Evolutionary conservation across 257 asterid genomes (phyloP), one percentile per base, ranked within the genome.

Genomic region (Nicotiana benthamiana): DNA sequence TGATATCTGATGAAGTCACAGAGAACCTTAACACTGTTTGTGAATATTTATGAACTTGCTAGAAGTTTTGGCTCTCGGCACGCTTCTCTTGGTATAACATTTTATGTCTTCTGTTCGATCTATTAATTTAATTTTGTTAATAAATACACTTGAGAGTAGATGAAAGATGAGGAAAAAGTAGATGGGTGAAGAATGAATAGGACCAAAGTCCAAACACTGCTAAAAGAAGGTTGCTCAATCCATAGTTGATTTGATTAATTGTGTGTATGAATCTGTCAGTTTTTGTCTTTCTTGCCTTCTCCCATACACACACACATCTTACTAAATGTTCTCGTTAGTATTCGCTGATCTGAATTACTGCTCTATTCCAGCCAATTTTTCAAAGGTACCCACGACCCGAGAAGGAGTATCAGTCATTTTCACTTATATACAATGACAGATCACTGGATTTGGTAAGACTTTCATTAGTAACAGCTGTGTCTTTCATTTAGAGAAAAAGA

Each of bases 381-480:
- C 97, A 93, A 81, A 90, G 98, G 88, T 87, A 93, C 79, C 98
- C 97, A 13, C 92, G 97, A 36, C 98, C 98, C 7, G 98, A 94
- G 91, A 94, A 94, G 89, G 98, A 94, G 88, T 94, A 93, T 85
- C 98, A 94, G 85, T 94, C 98, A 1, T 94, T 94, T 88, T 94
- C 98, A 78, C 93, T 94, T 67, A 91, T 94, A 86, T 94, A 92
- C 87, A 90, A 88, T 67, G 98, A 94, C 84, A 89, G 98, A 77
- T 94, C 98, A 9, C 94, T 94, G 87, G 98, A 94, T 88, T 82
- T 94, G 93, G 98, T 94, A 83, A 91, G 95, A 76, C 67, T 66
- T 75, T 52, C 82, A 75, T 79, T 64, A 26, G 63, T 62, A 79
- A 64, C 82, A 27, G 27, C 64, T 79, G 53, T 64, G 63, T 51